Evolutionary conservation across 208 protist species (phyloP), one percentile per base, ranked within the genome.

Genomic region (Naegleria gruberi): DNA sequence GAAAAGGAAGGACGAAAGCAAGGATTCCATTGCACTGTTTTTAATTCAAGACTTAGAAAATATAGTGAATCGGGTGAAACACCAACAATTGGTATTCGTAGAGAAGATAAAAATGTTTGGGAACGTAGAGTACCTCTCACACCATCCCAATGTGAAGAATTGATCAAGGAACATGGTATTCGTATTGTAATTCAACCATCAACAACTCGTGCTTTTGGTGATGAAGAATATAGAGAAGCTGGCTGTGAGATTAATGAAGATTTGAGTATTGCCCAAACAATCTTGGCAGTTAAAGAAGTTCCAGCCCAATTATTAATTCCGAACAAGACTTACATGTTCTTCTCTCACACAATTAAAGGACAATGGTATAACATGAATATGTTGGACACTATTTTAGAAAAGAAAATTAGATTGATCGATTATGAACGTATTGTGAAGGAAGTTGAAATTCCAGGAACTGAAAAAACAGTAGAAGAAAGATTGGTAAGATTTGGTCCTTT

Each of bases 201-300:
- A 4, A 93, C 90, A 8, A 86, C 93, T 26, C 89, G 94, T 88
- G 90, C 82, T 46, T 96, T 94, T 87, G 41, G 85, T 65, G 93
- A 96, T 85, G 34, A 44, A 10, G 87, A 93, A 42, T 96, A 94
- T 73, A 47, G 40, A 23, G 90, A 94, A 41, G 93, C 92, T 8
- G 95, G 95, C 43, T 95, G 94, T 8, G 55, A 44, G 8, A 91
- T 97, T 42, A 82, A 47, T 34, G 93, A 96, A 46, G 94, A 97
- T 89, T 47, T 97, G 0, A 90, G 87, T 1, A 41, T 65, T n/a
- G 94, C 94, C 41, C 73, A 57, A 40, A 57, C 91, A 0, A 96
- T 97, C 46, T 85, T 95, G 23, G 95, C 92, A 42, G 95, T 97
- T n/a, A 97, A 97, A 92, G 95, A 97, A 51, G 92, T 96, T 30